Evolutionary conservation across 2,329 filamentous ascomycete species (phyloP).

Genomic region (Fusarium cicatricum): DNA sequence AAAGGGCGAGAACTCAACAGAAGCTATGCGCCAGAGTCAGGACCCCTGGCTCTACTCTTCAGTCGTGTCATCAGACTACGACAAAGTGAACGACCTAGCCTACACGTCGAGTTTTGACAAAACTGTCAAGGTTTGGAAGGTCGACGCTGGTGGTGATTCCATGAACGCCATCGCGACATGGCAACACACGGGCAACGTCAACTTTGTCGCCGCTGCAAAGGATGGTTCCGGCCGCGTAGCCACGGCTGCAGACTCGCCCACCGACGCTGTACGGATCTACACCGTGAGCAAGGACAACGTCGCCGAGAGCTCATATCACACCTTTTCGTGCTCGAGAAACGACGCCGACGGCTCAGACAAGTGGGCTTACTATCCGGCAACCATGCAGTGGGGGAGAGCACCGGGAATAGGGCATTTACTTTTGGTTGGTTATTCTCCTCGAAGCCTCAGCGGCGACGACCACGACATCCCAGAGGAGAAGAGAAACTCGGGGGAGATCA

Average conservation of each 20-base stretch:
- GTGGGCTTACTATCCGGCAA: constrained; percentile 71
- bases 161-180: constrained; percentile 59
- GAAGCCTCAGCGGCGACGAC: constrained; percentile 61
- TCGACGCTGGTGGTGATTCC: constrained; percentile 47
- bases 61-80: constrained; percentile 68
- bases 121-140: constrained; percentile 67
- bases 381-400: constrained; percentile 67
- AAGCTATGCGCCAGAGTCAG: constrained; percentile 65
- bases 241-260: constrained; percentile 65
- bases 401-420: constrained; percentile 58
- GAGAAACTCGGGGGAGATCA: constrained; percentile 65
- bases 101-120: constrained; percentile 70
- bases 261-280: constrained; percentile 66
- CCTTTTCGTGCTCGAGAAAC: constrained; percentile 53
- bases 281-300: constrained; percentile 50
- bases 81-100: constrained; percentile 52
- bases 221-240: constrained; percentile 60
- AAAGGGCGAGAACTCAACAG: constrained; percentile 62
- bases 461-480: constrained; percentile 66
- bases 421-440: constrained; percentile 69
- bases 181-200: constrained; percentile 66
- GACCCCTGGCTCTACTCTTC: constrained; percentile 71
- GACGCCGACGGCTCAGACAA: constrained; percentile 51
- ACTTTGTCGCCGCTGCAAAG: constrained; percentile 66
- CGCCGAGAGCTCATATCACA: constrained; percentile 47